These are phyloP conservation scores for Phytophthora citricola DNA, from an alignment of 352 stramenopile genomes.

Conservation along the genomic window DNA sequence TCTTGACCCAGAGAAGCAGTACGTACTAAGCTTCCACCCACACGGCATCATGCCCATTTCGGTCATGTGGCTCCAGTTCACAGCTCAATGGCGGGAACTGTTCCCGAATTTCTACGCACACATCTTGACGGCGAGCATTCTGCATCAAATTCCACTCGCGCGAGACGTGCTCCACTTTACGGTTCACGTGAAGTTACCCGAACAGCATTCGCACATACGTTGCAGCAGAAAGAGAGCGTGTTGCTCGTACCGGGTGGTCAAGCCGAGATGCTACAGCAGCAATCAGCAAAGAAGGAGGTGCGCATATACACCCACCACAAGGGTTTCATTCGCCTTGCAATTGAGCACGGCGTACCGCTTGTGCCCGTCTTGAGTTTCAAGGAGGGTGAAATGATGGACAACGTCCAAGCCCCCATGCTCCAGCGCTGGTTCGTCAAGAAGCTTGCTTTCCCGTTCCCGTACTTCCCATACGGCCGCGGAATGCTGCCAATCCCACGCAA, in stretches of 20 bases:
- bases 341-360: slow-evolving; percentile 76
- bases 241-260: slow-evolving; percentile 83
- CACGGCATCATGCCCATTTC: slow-evolving; percentile 83
- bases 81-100: slow-evolving; percentile 61
- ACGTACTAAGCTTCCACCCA: slow-evolving; percentile 81
- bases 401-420: slow-evolving; percentile 70
- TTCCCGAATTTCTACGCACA: slow-evolving; percentile 75
- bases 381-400: slow-evolving; percentile 86
- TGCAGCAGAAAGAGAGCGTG: slow-evolving; percentile 69
- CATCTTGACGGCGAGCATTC: slow-evolving; percentile 76
- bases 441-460: slow-evolving; percentile 81
- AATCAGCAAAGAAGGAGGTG: slow-evolving; percentile 62
- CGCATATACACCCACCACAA: slow-evolving; percentile 81
- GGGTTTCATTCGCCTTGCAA: slow-evolving; percentile 80
- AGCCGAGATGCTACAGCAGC: slow-evolving; percentile 84
- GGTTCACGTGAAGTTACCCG: slow-evolving; percentile 79
- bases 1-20: slow-evolving; percentile 66
- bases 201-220: slow-evolving; percentile 55
- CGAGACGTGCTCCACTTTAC: slow-evolving; percentile 81
- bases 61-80: slow-evolving; percentile 84
- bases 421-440: slow-evolving; percentile 85
- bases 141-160: slow-evolving; percentile 82
- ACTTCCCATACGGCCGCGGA: slow-evolving; percentile 75
- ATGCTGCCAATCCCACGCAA: slow-evolving; percentile 76
- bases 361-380: slow-evolving; percentile 85